These are phyloP conservation scores for Cercospora sp. DNA, from an alignment of 2,329 filamentous ascomycete genomes.

Conservation along the genomic window DNA sequence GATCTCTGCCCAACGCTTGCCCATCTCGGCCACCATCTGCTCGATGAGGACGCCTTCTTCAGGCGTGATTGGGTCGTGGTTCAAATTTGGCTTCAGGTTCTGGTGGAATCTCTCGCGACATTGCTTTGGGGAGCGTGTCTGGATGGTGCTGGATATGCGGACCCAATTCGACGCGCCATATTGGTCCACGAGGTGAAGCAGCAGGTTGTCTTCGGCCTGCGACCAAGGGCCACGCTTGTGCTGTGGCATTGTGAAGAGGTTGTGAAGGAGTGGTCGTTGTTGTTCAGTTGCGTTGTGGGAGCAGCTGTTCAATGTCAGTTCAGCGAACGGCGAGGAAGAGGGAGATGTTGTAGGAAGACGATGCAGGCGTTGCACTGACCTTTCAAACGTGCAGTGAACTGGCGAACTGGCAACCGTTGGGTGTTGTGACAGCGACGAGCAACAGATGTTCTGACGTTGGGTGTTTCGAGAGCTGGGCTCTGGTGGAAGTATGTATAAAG, in stretches of 20 bases:
- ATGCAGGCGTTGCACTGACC: constrained; percentile 26
- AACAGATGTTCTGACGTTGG: constrained; percentile 24
- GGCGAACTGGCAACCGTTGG: constrained; percentile 25
- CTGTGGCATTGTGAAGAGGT: constrained; percentile 43
- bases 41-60: constrained; percentile 75
- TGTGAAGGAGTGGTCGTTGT: not conserved
- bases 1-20: constrained; percentile 92
- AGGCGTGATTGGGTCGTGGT: constrained; percentile 74
- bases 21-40: constrained; percentile 72
- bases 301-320: constrained; percentile 19
- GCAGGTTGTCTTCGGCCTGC: constrained; percentile 69
- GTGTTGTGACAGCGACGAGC: constrained; percentile 19
- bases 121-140: constrained; percentile 84
- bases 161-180: constrained; percentile 89
- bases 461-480: constrained; percentile 20
- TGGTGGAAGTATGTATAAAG: constrained; percentile 24
- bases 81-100: constrained; percentile 82
- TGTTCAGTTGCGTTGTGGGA: constrained; percentile 3
- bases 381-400: constrained; percentile 14
- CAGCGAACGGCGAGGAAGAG: constrained; percentile 6
- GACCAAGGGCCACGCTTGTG: constrained; percentile 83
- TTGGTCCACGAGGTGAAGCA: constrained; percentile 69
- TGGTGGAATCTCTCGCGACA: constrained; percentile 93
- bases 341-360: constrained; percentile 12
- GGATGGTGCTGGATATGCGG: constrained; percentile 73